phyloP scores from a whole-genome alignment of 2,329 filamentous ascomycete species.

The Aciculosporium take region DNA sequence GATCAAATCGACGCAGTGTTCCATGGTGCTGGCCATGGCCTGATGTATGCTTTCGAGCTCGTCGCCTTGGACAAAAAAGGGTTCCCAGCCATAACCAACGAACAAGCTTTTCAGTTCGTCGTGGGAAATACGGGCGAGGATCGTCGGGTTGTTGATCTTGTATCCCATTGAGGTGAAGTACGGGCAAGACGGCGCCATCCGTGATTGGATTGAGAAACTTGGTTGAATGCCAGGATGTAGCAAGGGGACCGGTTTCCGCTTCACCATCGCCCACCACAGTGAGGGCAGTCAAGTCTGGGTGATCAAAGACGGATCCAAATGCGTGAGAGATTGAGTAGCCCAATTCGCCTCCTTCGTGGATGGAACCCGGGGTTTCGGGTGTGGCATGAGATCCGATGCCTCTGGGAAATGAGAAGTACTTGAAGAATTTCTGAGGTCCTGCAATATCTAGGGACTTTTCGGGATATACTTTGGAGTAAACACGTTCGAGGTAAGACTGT shows the following conservation, averaged over 20 bases:
- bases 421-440: slow-evolving; percentile 65
- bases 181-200: slow-evolving; percentile 63
- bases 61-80: slow-evolving; percentile 67
- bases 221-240: slow-evolving; percentile 68
- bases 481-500: slow-evolving; percentile 63
- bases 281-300: slow-evolving; percentile 59
- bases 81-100: slow-evolving; percentile 61
- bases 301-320: slow-evolving; percentile 62
- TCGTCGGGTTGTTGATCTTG: slow-evolving; percentile 71
- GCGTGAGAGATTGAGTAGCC: slow-evolving; percentile 72
- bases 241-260: slow-evolving; percentile 66
- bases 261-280: slow-evolving; percentile 73
- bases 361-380: slow-evolving; percentile 61
- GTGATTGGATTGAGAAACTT: slow-evolving; percentile 71
- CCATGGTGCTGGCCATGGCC: slow-evolving; percentile 64
- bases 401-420: slow-evolving; percentile 69
- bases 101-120: slow-evolving; percentile 58
- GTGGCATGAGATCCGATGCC: slow-evolving; percentile 67
- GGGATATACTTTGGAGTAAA: slow-evolving; percentile 65
- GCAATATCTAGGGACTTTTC: slow-evolving; percentile 54
- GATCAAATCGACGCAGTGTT: slow-evolving; percentile 59
- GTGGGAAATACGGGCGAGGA: slow-evolving; percentile 60
- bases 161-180: slow-evolving; percentile 72
- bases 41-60: slow-evolving; percentile 66
- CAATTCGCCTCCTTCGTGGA: slow-evolving; percentile 69